Evolutionary conservation across 2,329 filamentous ascomycete species (phyloP), one percentile per base, ranked within the genome.

Genomic region (Epicoccum nigrum): DNA sequence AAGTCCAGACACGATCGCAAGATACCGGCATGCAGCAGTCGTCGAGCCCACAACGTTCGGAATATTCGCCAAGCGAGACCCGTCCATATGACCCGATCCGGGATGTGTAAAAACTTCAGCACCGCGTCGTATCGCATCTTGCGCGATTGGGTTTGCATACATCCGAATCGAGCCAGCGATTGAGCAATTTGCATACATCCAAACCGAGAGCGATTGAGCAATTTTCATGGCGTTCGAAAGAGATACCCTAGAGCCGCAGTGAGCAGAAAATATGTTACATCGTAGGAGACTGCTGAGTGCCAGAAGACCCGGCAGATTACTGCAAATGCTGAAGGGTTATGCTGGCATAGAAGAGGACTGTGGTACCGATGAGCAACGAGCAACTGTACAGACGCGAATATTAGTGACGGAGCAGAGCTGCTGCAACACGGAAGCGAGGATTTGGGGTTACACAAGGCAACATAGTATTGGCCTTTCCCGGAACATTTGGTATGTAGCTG

Each of bases 81-180:
- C 69, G 68, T 44, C 65, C 68, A 17, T 72, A 70, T 56, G 69
- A 72, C 27, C 69, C 69, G 44, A 69, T 72, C 47, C 61, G 69
- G 58, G 69, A 72, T 59, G 67, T 71, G 51, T 72, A 71, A 39
- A 7, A 34, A 19, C 16, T n/a, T 30, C 49, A 38, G 25, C 39
- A 35, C 38, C 43, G 38, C 25, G 27, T 43, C 47, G 43, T 30
- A 39, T 42, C 40, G 60, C 58, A 54, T 47, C 50, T 51, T 52
- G 58, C 59, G 58, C 49, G 35, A 58, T 64, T 63, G 51, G 47
- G 47, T 56, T 47, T 42, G 42, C 32, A 56, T 53, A 42, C 45
- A 58, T 51, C 48, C 44, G 48, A 33, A 28, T 46, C 51, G 49
- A 56, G 31, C 51, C 33, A 49, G 44, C 42, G 37, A 53, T 31